Evolutionary conservation across 306 rosid species (phyloP).

Genomic region (Quercus wislizeni): DNA sequence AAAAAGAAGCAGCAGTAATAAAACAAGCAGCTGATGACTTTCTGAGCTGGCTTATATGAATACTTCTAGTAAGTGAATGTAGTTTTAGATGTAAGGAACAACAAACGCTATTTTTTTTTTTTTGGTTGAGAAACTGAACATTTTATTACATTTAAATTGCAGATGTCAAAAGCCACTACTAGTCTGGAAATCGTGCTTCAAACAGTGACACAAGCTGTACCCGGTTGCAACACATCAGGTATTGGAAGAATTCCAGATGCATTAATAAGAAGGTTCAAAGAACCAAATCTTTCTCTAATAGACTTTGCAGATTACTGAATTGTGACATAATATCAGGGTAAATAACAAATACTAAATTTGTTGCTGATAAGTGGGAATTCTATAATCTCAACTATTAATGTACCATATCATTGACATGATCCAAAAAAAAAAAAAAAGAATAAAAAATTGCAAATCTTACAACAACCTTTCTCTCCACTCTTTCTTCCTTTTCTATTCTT

Average conservation of each 20-base stretch:
- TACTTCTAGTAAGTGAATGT: background rate
- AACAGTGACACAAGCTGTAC: conserved; percentile 36
- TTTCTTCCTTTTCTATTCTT: too few species aligned
- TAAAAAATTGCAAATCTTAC: too few species aligned
- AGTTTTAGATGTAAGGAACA: background rate
- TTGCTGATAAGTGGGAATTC: background rate
- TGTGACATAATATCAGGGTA: background rate
- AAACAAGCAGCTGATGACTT: background rate
- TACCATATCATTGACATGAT: background rate
- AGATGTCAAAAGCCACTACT: background rate
- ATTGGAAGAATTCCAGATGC: conserved; percentile 90
- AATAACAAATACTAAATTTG: background rate
- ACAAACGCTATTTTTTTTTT: too few species aligned
- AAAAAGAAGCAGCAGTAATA: background rate
- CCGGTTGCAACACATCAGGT: conserved; percentile 71
- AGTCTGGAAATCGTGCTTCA: background rate
- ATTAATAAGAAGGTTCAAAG: conserved; percentile 79
- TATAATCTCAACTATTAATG: background rate
- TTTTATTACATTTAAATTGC: background rate
- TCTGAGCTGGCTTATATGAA: background rate
- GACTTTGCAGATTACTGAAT: conserved; percentile 78
- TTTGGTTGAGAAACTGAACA: background rate
- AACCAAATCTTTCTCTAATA: conserved; percentile 64
- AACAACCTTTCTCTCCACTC: background rate
- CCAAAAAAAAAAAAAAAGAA: background rate